phyloP scores from a whole-genome alignment of 2,329 filamentous ascomycete genomes.

The Penicillium sp. region DNA sequence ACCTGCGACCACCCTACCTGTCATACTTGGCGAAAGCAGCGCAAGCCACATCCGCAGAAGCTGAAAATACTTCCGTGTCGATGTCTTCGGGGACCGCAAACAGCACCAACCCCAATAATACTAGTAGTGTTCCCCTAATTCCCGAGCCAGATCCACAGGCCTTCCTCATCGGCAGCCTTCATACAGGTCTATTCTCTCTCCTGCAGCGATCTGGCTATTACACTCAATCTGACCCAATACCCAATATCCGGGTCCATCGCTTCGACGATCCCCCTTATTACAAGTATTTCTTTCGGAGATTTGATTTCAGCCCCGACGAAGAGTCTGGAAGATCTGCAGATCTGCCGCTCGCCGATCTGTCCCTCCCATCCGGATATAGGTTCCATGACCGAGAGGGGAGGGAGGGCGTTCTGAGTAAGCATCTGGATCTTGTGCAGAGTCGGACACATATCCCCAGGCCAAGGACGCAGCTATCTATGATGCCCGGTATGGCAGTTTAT shows the following conservation, averaged over 20 bases:
- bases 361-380: conserved; percentile 33
- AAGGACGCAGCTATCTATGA: conserved; percentile 27
- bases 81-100: not conserved
- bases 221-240: conserved; percentile 7
- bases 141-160: conserved; percentile 26
- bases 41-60: not conserved
- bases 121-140: conserved; percentile 19
- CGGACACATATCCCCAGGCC: conserved; percentile 41
- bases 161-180: conserved; percentile 39
- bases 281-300: conserved; percentile 37
- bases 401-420: conserved; percentile 26
- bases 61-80: not conserved
- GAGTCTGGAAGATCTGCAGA: not conserved
- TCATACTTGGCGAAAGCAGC: conserved; percentile 8
- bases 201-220: conserved; percentile 24
- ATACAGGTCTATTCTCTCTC: conserved; percentile 32
- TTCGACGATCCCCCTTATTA: conserved; percentile 32
- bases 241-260: conserved; percentile 28
- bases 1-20: conserved; percentile 29
- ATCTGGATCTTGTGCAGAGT: conserved; percentile 39
- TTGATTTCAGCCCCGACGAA: conserved; percentile 9
- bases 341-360: not conserved
- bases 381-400: conserved; percentile 28
- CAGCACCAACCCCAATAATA: not conserved
- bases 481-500: conserved; percentile 39